A percentile compares a stretch with the other conserved stretches of the same genome.
Evolutionary conservation across 2,329 filamentous ascomycete species (phyloP).

Genomic region (Trichoderma sp.): DNA sequence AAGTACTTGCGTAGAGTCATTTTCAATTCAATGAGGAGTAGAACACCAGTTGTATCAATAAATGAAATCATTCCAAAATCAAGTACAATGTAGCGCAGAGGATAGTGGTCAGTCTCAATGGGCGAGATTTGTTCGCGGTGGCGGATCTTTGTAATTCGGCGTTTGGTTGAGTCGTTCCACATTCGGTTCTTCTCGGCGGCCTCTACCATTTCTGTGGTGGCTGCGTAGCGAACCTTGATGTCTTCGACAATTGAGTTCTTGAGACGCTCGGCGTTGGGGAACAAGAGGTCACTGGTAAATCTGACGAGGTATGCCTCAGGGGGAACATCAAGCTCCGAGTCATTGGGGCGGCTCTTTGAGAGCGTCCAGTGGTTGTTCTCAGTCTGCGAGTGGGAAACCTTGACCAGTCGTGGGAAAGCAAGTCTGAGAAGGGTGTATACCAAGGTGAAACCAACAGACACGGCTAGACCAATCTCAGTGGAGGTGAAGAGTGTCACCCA

Average conservation of each 20-base stretch:
- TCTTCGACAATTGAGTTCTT: conserved; percentile 50
- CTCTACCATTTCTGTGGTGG: conserved; percentile 42
- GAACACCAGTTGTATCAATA: conserved; percentile 53
- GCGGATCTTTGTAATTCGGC: conserved; percentile 47
- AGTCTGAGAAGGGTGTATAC: conserved; percentile 58
- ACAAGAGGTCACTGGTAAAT: conserved; percentile 58
- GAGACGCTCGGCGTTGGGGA: conserved; percentile 57
- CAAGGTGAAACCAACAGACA: conserved; percentile 61
- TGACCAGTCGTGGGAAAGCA: conserved; percentile 50
- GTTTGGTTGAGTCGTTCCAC: conserved; percentile 54
- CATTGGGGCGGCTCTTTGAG: conserved; percentile 23
- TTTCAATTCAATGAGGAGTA: conserved; percentile 48
- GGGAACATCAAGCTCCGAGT: conserved; percentile 33
- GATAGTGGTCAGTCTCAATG: conserved; percentile 34
- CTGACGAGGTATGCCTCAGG: conserved; percentile 55
- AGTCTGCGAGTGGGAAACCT: conserved; percentile 31
- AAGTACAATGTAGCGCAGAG: conserved; percentile 49
- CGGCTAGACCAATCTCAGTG: conserved; percentile 58
- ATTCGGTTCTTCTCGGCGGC: conserved; percentile 43
- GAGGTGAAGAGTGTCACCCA: conserved; percentile 63
- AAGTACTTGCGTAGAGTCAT: conserved; percentile 49
- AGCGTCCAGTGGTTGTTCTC: conserved; percentile 32
- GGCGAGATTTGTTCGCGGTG: conserved; percentile 36
- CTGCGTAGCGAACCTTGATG: conserved; percentile 41
- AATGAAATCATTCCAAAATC: conserved; percentile 53